Evolutionary conservation across 108 stramenopile species (phyloP).

Genomic region (Discostella pseudostelligera): DNA sequence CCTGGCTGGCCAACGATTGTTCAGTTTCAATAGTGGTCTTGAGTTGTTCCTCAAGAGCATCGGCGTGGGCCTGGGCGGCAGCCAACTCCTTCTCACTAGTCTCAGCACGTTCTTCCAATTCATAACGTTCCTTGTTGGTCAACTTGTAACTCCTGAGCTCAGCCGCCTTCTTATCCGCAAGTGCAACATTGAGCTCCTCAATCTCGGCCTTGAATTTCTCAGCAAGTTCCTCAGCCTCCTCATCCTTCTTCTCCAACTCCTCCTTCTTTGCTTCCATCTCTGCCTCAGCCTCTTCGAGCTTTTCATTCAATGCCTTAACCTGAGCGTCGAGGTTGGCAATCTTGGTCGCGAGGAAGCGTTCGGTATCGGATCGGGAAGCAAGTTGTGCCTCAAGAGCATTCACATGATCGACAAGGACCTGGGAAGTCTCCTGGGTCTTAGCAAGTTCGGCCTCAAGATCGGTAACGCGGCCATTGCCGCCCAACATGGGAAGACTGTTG

Average conservation of each 20-base stretch:
- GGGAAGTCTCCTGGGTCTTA: conserved; percentile 69
- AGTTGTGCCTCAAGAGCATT: conserved; percentile 75
- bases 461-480: conserved; percentile 24
- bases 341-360: conserved; percentile 73
- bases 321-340: conserved; percentile 66
- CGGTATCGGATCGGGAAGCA: conserved; percentile 59
- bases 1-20: conserved; percentile 61
- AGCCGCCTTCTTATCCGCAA: conserved; percentile 25
- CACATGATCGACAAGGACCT: conserved; percentile 80
- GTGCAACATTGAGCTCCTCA: conserved; percentile 25
- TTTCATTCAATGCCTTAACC: conserved; percentile 37
- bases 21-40: conserved; percentile 75
- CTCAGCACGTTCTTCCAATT: conserved; percentile 37
- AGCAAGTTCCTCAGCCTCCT: conserved; percentile 26
- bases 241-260: conserved; percentile 47
- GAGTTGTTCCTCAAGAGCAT: conserved; percentile 65
- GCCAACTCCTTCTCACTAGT: conserved; percentile 52
- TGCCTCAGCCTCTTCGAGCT: conserved; percentile 42
- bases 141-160: conserved; percentile 39
- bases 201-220: conserved; percentile 18
- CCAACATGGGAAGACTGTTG: not conserved
- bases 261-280: conserved; percentile 20
- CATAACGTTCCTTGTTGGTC: conserved; percentile 45
- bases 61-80: conserved; percentile 51
- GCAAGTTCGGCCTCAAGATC: conserved; percentile 62